phyloP scores from a whole-genome alignment of 1,139 yeast species.

The Yamadazyma triangularis region DNA sequence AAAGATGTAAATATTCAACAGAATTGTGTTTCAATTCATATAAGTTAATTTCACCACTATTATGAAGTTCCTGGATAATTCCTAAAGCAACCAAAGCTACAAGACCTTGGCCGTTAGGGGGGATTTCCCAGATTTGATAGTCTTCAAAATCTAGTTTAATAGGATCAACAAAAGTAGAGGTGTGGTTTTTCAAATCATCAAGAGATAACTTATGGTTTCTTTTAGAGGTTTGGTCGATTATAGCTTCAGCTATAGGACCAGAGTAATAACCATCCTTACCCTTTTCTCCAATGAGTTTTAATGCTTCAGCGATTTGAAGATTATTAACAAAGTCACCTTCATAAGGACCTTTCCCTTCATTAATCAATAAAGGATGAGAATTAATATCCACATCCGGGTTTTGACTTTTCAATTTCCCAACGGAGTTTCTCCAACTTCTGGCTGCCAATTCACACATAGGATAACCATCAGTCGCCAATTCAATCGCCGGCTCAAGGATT shows the following conservation, averaged over 20 bases:
- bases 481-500: conserved; percentile 65
- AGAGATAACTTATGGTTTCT: conserved; percentile 54
- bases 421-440: conserved; percentile 44
- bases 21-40: conserved; percentile 58
- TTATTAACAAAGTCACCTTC: conserved; percentile 62
- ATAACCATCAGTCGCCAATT: conserved; percentile 64
- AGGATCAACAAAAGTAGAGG: conserved; percentile 60
- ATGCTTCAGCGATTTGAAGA: conserved; percentile 48
- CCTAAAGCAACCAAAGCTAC: conserved; percentile 73
- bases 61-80: conserved; percentile 52
- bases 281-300: conserved; percentile 45
- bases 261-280: conserved; percentile 68
- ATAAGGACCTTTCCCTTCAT: conserved; percentile 40
- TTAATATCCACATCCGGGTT: conserved; percentile 25
- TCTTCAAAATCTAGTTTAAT: conserved; percentile 45
- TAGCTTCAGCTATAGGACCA: conserved; percentile 64
- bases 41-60: conserved; percentile 42
- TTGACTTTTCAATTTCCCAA: conserved; percentile 31
- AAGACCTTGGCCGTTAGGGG: conserved; percentile 79
- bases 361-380: conserved; percentile 25
- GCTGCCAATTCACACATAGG: conserved; percentile 61
- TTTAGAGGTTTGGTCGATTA: conserved; percentile 47
- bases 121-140: conserved; percentile 62
- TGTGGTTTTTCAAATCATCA: conserved; percentile 52
- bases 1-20: conserved; percentile 61